These are phyloP conservation scores for Nitzschia palea DNA, from an alignment of 108 stramenopile genomes.

Conservation along the genomic window DNA sequence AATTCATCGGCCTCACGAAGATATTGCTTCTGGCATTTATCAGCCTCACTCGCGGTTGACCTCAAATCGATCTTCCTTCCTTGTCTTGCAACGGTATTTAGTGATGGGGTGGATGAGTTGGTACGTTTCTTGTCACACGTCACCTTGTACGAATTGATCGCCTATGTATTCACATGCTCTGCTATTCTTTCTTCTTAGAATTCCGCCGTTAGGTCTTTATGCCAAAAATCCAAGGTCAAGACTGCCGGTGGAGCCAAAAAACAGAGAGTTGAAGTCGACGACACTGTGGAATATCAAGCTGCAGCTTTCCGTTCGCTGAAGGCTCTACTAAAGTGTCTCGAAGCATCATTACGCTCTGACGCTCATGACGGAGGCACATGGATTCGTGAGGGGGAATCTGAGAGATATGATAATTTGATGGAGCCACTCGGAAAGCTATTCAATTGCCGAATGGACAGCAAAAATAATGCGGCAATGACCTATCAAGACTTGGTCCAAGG, in stretches of 20 bases:
- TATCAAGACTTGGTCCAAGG: slow-evolving; percentile 67
- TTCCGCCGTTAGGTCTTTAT: slow-evolving; percentile 4
- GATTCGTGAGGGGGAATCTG: slow-evolving; percentile 77
- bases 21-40: slow-evolving; percentile 78
- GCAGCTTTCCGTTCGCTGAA: slow-evolving; percentile 38
- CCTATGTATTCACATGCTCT: not conserved
- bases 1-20: slow-evolving; percentile 23
- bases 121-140: slow-evolving; percentile 25
- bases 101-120: slow-evolving; percentile 73
- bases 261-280: slow-evolving; percentile 11
- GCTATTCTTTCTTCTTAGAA: slow-evolving; percentile 12
- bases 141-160: not conserved
- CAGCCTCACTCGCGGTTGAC: slow-evolving; percentile 53
- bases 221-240: not conserved
- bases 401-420: slow-evolving; percentile 63
- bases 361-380: slow-evolving; percentile 84
- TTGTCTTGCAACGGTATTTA: slow-evolving; percentile 67
- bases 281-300: not conserved
- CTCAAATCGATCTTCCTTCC: slow-evolving; percentile 80
- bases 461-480: slow-evolving; percentile 23
- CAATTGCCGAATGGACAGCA: slow-evolving; percentile 45
- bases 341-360: slow-evolving; percentile 75
- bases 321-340: slow-evolving; percentile 68
- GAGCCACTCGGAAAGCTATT: slow-evolving; percentile 74
- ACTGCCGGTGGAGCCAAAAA: slow-evolving; percentile 32